Evolutionary conservation across 352 stramenopile genomes (phyloP), one percentile per base, ranked within the genome.

Genomic region (Globisporangium acanthophoron): DNA sequence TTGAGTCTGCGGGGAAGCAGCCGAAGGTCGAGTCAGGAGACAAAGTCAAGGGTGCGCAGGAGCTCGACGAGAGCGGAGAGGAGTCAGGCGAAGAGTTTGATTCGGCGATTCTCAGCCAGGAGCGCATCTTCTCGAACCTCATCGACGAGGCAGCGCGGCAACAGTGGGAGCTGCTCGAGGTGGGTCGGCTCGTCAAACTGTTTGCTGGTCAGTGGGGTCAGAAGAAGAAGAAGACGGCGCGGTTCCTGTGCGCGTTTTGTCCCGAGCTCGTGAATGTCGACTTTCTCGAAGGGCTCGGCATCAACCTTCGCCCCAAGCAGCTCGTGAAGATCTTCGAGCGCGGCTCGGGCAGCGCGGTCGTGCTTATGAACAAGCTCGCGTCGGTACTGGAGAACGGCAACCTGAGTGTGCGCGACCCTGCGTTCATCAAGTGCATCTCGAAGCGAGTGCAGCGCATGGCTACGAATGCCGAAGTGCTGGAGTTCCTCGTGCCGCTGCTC

Each of bases 201-300:
- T 93, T 94, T 70, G 71, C 81, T 16, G 64, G 73, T 0, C 67
- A 73, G 37, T 94, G 84, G 79, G 18, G 29, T 13, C 71, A 80
- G 27, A 74, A 86, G 20, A 67, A 62, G 46, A 70, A 74, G 43
- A 82, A 76, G 37, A 94, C 85, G 3, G 73, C 78, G 6, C 62
- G 54, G 7, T 95, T 95, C 54, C 48, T 95, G 27, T 62, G 60
- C 0, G 63, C 67, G 13, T 77, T 66, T 27, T 95, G 83, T 40
- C 78, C 85, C 5, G 85, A 95, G 58, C 74, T 95, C 11, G 85
- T 95, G 44, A 90, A 73, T 49, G 80, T 90, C 12, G 85, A 94
- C n/a, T 94, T 94, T 47, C 59, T 94, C 5, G 85, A 94, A 68
- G 85, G 85, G 5, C 67, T 94, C 29, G 71, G 71, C 61, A 69